These are phyloP conservation scores for Clarireedia paspali DNA, from an alignment of 2,329 filamentous ascomycete species.

Conservation along the genomic window DNA sequence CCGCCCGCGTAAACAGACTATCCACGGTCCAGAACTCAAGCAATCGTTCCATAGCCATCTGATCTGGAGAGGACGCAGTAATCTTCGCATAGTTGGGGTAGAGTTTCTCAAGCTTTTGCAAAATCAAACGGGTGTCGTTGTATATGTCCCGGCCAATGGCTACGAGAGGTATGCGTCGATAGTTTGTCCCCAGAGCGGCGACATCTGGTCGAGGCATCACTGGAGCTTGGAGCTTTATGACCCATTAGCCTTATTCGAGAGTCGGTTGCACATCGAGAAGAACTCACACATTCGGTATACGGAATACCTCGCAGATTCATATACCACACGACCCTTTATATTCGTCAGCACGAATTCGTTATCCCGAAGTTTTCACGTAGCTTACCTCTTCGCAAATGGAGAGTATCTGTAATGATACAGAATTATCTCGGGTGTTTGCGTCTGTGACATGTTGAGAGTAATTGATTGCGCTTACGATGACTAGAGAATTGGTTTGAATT, in stretches of 20 bases:
- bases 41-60: conserved; percentile 39
- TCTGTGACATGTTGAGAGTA: conserved; percentile 6
- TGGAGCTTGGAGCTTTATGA: conserved; percentile 44
- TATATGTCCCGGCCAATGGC: conserved; percentile 61
- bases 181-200: conserved; percentile 49
- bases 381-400: conserved; percentile 49
- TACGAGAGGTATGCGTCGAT: conserved; percentile 64
- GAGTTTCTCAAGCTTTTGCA: conserved; percentile 53
- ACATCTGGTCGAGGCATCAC: conserved; percentile 61
- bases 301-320: conserved; percentile 56
- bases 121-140: conserved; percentile 61
- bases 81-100: conserved; percentile 33
- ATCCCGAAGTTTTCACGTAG: not conserved
- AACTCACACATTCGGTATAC: conserved; percentile 59
- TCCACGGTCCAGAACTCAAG: conserved; percentile 50
- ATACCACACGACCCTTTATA: conserved; percentile 51
- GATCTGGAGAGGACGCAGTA: not conserved
- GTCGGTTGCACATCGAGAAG: not conserved
- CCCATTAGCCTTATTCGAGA: conserved; percentile 3
- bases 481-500: no score
- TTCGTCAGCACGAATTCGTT: not conserved
- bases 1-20: not conserved
- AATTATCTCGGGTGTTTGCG: conserved; percentile 29
- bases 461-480: not conserved
- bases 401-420: conserved; percentile 61